These are phyloP conservation scores for Neurospora africana DNA, from an alignment of 495 filamentous ascomycete genomes.

Conservation along the genomic window DNA sequence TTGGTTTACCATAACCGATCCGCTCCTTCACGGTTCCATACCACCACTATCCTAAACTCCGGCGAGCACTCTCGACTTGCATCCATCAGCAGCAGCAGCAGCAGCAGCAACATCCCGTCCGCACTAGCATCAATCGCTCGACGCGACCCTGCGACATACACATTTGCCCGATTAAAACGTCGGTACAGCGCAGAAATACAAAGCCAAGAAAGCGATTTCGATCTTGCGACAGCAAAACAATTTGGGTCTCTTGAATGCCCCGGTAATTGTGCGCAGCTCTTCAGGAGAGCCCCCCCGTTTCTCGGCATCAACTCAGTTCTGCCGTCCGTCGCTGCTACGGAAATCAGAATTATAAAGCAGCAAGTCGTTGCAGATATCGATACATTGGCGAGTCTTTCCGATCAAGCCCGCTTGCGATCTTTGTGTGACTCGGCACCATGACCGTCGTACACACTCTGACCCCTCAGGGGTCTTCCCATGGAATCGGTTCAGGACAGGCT, in stretches of 20 bases:
- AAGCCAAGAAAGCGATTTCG: neutral
- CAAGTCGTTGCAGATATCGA: neutral
- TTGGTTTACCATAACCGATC: constrained; percentile 1
- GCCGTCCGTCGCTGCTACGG: constrained; percentile 5
- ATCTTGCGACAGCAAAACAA: neutral
- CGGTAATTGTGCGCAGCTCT: constrained; percentile 25
- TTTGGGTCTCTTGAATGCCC: constrained; percentile 21
- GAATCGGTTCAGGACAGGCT: constrained; percentile 29
- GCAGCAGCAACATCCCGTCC: neutral
- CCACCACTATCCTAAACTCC: neutral
- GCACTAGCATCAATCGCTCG: constrained; percentile 8
- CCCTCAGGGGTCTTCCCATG: constrained; percentile 44
- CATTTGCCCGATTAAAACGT: neutral
- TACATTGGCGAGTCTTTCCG: neutral
- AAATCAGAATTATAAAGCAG: neutral
- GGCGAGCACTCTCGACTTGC: constrained; percentile 2
- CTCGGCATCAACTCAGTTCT: constrained; percentile 4
- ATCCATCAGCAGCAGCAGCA: neutral
- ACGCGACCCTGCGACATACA: constrained; percentile 4
- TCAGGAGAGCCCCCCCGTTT: constrained; percentile 15
- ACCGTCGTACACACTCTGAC: constrained; percentile 55
- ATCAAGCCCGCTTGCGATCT: neutral
- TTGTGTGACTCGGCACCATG: constrained; percentile 40
- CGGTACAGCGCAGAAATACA: neutral
- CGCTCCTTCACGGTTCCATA: constrained; percentile 1